These are phyloP conservation scores for Kappamyces sp. DNA, from an alignment of 192 early-diverging fungal species.

Conservation along the genomic window DNA sequence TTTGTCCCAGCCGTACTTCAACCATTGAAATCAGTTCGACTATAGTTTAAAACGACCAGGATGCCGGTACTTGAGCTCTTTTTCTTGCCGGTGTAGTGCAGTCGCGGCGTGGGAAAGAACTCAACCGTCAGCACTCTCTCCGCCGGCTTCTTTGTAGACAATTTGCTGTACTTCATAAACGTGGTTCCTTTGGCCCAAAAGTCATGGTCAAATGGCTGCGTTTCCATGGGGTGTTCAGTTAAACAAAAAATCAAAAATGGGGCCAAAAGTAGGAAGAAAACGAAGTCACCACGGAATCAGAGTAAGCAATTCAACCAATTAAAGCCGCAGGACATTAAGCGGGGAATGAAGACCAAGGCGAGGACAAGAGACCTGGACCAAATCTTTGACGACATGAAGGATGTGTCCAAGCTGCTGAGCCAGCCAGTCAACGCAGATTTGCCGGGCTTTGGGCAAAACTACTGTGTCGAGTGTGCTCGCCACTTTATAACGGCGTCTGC, in stretches of 20 bases:
- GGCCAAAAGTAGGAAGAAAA: constrained; percentile 29
- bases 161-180: constrained; percentile 1
- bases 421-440: constrained; percentile 71
- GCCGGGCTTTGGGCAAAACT: constrained; percentile 86
- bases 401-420: constrained; percentile 54
- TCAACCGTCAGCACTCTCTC: constrained; percentile 14
- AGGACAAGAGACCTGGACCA: constrained; percentile 93
- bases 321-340: constrained; percentile 72
- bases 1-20: constrained; percentile 54
- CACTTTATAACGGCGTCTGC: constrained; percentile 65
- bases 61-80: neutral
- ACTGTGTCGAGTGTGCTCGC: constrained; percentile 76
- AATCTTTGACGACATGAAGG: constrained; percentile 83
- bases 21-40: constrained; percentile 40
- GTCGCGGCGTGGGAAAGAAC: constrained; percentile 1
- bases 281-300: constrained; percentile 18
- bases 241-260: constrained; percentile 7
- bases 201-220: neutral
- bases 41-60: constrained; percentile 11
- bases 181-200: too few species aligned
- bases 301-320: constrained; percentile 41
- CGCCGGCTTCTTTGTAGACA: constrained; percentile 1
- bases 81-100: constrained; percentile 7
- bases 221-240: neutral
- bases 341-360: constrained; percentile 74